Evolutionary conservation across 768 basidiomycete genomes (phyloP).

Genomic region (Boletus pseudo-olivaceus): DNA sequence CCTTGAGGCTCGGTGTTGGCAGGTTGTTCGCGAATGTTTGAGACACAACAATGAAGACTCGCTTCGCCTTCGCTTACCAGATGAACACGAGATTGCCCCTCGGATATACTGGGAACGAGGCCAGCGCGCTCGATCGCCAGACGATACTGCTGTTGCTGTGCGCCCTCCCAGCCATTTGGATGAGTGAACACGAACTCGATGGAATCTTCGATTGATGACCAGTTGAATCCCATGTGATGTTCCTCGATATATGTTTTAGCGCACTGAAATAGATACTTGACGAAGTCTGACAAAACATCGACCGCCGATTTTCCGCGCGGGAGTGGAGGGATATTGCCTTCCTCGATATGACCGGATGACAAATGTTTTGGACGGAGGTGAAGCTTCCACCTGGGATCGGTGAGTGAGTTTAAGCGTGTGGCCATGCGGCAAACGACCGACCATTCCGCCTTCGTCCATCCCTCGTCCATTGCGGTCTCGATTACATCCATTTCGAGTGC

Average conservation of each 20-base stretch:
- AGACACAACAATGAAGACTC: slow-evolving; percentile 36
- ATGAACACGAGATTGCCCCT: slow-evolving; percentile 15
- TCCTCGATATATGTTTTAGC: slow-evolving; percentile 2
- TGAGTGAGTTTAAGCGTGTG: background rate
- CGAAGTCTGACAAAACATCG: slow-evolving; percentile 22
- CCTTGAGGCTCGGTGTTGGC: slow-evolving; percentile 24
- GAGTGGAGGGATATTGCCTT: background rate
- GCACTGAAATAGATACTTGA: slow-evolving; percentile 10
- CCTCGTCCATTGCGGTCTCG: background rate
- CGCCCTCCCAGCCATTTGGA: slow-evolving; percentile 30
- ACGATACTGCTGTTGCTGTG: slow-evolving; percentile 22
- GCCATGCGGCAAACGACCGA: background rate
- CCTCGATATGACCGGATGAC: background rate
- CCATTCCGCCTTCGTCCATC: slow-evolving; percentile 4
- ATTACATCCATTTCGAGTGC: background rate
- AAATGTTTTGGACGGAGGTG: background rate
- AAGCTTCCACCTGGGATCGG: background rate
- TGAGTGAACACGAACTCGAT: slow-evolving; percentile 23
- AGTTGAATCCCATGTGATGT: slow-evolving; percentile 12
- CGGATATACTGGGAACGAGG: slow-evolving; percentile 11
- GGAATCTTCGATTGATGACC: slow-evolving; percentile 10
- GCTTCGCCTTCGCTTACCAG: slow-evolving; percentile 26
- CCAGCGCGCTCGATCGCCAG: slow-evolving; percentile 22
- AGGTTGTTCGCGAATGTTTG: slow-evolving; percentile 26
- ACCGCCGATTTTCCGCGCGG: slow-evolving; percentile 10